Conservation (phyloP, 257 asterid species). For the Solanum lignicaule region DNA sequence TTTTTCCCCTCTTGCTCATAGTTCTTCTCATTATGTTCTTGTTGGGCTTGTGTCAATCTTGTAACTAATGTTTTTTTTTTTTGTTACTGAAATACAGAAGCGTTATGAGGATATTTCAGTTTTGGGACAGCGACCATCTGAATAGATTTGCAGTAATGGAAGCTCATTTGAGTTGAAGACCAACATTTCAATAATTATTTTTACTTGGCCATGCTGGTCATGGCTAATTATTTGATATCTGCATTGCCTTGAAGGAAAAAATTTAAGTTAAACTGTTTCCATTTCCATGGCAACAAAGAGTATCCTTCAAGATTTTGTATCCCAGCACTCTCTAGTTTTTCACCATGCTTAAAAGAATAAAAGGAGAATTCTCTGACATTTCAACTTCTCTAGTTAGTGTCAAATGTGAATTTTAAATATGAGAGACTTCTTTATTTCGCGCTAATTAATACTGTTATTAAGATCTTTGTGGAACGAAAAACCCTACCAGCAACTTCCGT, state of each 20-base stretch:
- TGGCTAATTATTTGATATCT: not conserved
- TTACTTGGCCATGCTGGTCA: not conserved
- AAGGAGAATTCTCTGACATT: not conserved
- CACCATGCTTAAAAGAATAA: not conserved
- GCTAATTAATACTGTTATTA: not conserved
- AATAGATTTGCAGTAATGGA: not conserved
- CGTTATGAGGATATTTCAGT: constrained; percentile 32
- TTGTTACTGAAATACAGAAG: constrained; percentile 17
- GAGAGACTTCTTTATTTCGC: not conserved
- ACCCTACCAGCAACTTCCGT: constrained; percentile 7
- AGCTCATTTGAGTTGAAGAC: not conserved
- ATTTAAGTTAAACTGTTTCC: not conserved
- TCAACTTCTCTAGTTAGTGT: not conserved
- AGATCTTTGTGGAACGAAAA: constrained; percentile 4
- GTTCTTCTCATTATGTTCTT: not conserved
- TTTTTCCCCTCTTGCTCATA: not conserved
- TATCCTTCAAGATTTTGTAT: not conserved
- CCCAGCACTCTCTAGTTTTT: not conserved
- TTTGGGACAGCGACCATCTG: constrained; percentile 29
- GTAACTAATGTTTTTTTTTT: not conserved
- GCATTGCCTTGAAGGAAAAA: not conserved
- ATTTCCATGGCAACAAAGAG: not conserved
- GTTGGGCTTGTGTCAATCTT: not conserved
- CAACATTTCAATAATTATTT: not conserved
- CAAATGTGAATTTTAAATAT: not conserved